Conservation (phyloP, 2,329 filamentous ascomycete species). For the Fusarium tuaranense region DNA sequence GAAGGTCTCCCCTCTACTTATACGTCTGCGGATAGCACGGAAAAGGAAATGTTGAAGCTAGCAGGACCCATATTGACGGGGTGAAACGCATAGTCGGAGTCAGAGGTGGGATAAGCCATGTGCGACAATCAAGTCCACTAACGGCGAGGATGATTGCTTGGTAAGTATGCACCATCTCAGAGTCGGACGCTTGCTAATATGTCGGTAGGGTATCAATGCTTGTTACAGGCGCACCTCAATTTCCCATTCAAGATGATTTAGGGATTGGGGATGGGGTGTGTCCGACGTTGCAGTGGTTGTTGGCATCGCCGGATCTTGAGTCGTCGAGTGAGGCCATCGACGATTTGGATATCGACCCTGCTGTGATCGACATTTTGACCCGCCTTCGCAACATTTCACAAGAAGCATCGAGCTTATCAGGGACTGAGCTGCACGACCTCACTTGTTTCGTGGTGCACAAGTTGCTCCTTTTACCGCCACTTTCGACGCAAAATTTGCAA, state of each 20-base stretch:
- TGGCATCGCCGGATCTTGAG: conserved; percentile 35
- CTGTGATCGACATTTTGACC: conserved; percentile 52
- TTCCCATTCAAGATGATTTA: conserved; percentile 61
- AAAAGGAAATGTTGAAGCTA: conserved; percentile 61
- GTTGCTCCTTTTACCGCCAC: conserved; percentile 50
- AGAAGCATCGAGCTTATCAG: conserved; percentile 44
- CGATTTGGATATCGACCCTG: conserved; percentile 47
- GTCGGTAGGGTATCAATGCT: conserved; percentile 66
- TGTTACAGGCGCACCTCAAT: conserved; percentile 64
- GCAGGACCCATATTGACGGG: conserved; percentile 62
- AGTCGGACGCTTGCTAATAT: not conserved
- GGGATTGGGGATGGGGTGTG: conserved; percentile 62
- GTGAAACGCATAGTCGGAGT: conserved; percentile 61
- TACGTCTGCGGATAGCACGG: conserved; percentile 54
- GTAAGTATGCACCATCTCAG: conserved; percentile 48
- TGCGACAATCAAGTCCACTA: conserved; percentile 62
- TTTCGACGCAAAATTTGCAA: conserved; percentile 8
- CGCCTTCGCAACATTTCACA: conserved; percentile 60
- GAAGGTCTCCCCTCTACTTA: not conserved
- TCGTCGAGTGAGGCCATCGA: conserved; percentile 26
- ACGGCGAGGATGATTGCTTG: conserved; percentile 67
- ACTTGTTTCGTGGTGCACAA: conserved; percentile 66
- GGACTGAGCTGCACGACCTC: conserved; percentile 64
- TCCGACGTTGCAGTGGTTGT: conserved; percentile 62
- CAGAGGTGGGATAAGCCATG: conserved; percentile 62